Conservation (phyloP, 108 stramenopile species). For the Stephanodiscus minutulus region DNA sequence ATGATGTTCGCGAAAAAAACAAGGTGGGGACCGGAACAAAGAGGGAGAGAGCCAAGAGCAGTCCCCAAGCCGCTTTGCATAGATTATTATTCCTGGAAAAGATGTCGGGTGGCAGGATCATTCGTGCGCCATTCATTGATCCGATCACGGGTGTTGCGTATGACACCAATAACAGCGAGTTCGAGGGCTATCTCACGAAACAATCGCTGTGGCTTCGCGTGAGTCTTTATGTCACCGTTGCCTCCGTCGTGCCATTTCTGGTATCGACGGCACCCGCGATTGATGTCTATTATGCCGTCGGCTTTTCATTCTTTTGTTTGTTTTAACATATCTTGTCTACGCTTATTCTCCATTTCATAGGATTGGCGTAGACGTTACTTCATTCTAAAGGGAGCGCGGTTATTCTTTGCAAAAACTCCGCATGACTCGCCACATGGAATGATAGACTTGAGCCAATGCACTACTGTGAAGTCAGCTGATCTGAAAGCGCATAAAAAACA, state of each 20-base stretch:
- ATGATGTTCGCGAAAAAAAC: too few species aligned
- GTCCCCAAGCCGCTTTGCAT: too few species aligned
- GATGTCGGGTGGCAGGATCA: conserved; percentile 26
- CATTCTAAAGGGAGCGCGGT: conserved; percentile 95
- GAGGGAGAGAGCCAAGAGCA: too few species aligned
- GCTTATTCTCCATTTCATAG: conserved; percentile 30
- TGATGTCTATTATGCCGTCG: background rate
- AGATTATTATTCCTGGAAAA: background rate
- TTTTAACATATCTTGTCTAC: background rate
- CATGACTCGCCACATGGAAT: conserved; percentile 84
- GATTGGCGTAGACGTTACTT: conserved; percentile 99
- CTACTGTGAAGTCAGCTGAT: conserved; percentile 99
- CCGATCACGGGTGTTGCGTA: conserved; percentile 85
- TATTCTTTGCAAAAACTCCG: conserved; percentile 93
- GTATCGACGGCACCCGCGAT: background rate
- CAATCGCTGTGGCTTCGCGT: conserved; percentile 91
- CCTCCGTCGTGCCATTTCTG: background rate
- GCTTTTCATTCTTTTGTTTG: background rate
- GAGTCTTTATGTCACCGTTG: conserved; percentile 20
- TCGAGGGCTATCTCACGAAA: conserved; percentile 92
- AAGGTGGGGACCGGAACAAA: too few species aligned
- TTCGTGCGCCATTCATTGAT: conserved; percentile 82
- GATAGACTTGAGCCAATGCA: conserved; percentile 94
- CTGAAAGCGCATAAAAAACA: conserved; percentile 94
- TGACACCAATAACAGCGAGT: conserved; percentile 82